Conservation (phyloP, 2,329 filamentous ascomycete genomes). For the Fusarium sp. region DNA sequence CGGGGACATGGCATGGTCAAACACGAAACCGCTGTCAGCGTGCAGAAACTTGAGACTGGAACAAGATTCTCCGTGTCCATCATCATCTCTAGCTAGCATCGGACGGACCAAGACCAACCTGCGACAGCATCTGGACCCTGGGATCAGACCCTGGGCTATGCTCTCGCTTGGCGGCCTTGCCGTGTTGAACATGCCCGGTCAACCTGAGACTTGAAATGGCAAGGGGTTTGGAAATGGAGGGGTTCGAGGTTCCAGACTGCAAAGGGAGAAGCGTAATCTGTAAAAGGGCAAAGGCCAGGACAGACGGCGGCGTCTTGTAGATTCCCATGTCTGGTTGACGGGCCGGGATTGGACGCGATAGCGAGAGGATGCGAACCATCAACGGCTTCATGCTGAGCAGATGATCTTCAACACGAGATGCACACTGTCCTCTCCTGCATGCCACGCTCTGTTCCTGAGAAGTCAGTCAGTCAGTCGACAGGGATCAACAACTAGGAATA, state of each 20-base stretch:
- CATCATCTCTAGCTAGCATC: conserved; percentile 28
- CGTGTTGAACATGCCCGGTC: conserved; percentile 29
- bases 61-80: conserved; percentile 43
- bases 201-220: conserved; percentile 43
- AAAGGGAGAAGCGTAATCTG: conserved; percentile 20
- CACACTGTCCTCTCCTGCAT: conserved; percentile 19
- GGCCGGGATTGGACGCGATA: conserved; percentile 20
- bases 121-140: conserved; percentile 38
- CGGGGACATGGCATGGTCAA: conserved; percentile 17
- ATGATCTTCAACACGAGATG: conserved; percentile 7
- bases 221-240: conserved; percentile 31
- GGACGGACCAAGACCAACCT: conserved; percentile 36
- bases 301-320: conserved; percentile 36
- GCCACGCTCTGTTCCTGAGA: conserved; percentile 2
- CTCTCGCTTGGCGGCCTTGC: conserved; percentile 24
- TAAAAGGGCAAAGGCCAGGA: conserved; percentile 21
- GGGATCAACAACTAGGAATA: conserved; percentile 9
- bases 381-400: conserved; percentile 7
- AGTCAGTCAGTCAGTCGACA: conserved; percentile 5
- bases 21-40: conserved; percentile 20
- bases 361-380: background rate
- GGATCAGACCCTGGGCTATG: conserved; percentile 16
- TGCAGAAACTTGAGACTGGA: conserved; percentile 39
- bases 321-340: conserved; percentile 36
- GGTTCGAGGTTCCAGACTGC: conserved; percentile 10